Evolutionary conservation across 2,329 filamentous ascomycete genomes (phyloP).

Genomic region (Metarhizium rileyi): DNA sequence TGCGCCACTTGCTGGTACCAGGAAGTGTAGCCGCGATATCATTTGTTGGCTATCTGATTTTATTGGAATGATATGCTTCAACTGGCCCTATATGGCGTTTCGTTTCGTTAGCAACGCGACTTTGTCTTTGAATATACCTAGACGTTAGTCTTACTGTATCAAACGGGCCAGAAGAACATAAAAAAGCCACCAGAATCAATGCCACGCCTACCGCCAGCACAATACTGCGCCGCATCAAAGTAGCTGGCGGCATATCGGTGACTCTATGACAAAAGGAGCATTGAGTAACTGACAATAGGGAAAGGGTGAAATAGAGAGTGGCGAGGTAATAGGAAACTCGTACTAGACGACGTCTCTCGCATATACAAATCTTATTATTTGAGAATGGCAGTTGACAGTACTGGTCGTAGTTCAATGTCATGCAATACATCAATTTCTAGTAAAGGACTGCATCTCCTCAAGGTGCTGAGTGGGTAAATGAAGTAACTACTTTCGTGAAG

Average conservation of each 20-base stretch:
- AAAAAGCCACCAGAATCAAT: not conserved
- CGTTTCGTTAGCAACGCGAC: not conserved
- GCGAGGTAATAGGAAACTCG: not conserved
- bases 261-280: not conserved
- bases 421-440: too few relatives aligned
- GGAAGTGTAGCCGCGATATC: slow-evolving; percentile 26
- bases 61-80: not conserved
- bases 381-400: too few relatives aligned
- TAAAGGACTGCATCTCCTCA: too few relatives aligned
- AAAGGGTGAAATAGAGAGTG: not conserved
- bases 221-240: slow-evolving; percentile 1
- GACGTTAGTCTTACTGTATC: slow-evolving; percentile 1
- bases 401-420: too few relatives aligned
- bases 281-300: not conserved
- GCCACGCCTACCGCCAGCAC: slow-evolving; percentile 2
- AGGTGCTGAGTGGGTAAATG: too few relatives aligned
- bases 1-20: slow-evolving; percentile 27
- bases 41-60: slow-evolving; percentile 2
- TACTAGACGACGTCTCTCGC: not conserved
- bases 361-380: not conserved
- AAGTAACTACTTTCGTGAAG: too few relatives aligned
- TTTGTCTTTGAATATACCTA: not conserved
- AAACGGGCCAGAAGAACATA: not conserved
- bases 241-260: not conserved
- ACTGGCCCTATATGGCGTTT: not conserved